These are phyloP conservation scores for Coemansia sp. DNA, from an alignment of 192 early-diverging fungal species.

Conservation along the genomic window DNA sequence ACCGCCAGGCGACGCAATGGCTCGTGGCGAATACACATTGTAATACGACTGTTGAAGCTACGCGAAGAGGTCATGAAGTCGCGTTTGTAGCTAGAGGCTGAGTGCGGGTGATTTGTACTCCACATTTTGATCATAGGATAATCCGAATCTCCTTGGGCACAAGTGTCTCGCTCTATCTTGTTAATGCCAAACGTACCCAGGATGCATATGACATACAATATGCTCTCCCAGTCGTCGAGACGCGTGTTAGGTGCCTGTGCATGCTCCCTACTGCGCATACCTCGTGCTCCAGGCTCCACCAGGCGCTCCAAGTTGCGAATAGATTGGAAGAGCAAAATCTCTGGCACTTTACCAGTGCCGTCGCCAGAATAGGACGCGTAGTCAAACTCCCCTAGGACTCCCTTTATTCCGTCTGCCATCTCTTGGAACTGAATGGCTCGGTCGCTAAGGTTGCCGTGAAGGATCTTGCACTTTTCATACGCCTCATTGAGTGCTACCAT, in stretches of 20 bases:
- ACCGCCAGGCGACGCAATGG: not conserved
- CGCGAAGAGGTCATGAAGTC: not conserved
- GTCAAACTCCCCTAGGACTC: not conserved
- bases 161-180: not conserved
- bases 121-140: not conserved
- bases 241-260: not conserved
- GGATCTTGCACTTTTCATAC: not conserved
- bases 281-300: not conserved
- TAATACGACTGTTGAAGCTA: too few relatives aligned
- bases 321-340: constrained; percentile 20
- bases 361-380: not conserved
- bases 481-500: not conserved
- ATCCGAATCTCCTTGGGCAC: not conserved
- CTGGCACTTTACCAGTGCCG: not conserved
- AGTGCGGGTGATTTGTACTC: too few relatives aligned
- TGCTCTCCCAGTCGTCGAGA: not conserved
- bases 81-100: not conserved
- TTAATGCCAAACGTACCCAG: not conserved
- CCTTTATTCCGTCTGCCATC: not conserved
- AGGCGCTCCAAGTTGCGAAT: constrained; percentile 21
- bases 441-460: not conserved
- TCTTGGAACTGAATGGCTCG: not conserved
- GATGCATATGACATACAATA: not conserved
- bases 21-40: too few relatives aligned
- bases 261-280: not conserved